These are phyloP conservation scores for Arthrobotrys conoides DNA, from an alignment of 2,329 filamentous ascomycete genomes.

Conservation along the genomic window DNA sequence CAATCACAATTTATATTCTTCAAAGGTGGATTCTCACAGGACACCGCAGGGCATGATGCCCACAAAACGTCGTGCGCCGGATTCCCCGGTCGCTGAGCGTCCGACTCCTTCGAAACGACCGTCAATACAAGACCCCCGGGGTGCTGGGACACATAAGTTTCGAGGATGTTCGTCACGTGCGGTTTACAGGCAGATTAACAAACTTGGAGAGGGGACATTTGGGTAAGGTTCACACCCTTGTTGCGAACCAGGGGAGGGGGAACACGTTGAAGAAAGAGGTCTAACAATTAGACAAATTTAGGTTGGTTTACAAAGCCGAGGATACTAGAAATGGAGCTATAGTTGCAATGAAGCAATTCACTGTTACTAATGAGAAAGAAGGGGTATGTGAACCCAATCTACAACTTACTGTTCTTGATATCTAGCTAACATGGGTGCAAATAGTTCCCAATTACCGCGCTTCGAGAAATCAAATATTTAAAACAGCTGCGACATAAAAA, in stretches of 20 bases:
- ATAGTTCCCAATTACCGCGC: slow-evolving; percentile 94
- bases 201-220: slow-evolving; percentile 95
- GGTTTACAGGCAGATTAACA: slow-evolving; percentile 83
- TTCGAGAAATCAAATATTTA: slow-evolving; percentile 96
- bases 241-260: neutral
- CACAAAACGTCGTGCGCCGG: slow-evolving; percentile 60
- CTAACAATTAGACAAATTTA: slow-evolving; percentile 25
- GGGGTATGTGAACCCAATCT: slow-evolving; percentile 73
- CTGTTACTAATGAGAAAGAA: slow-evolving; percentile 99
- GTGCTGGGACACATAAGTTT: slow-evolving; percentile 74
- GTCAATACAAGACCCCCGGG: slow-evolving; percentile 69
- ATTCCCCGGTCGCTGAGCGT: slow-evolving; percentile 63
- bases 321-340: slow-evolving; percentile 74
- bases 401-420: neutral
- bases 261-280: slow-evolving; percentile 14
- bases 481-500: slow-evolving; percentile 95
- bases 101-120: slow-evolving; percentile 65
- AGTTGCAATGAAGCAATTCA: slow-evolving; percentile 96
- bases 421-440: slow-evolving; percentile 61
- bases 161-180: slow-evolving; percentile 85
- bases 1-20: neutral
- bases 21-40: slow-evolving; percentile 54
- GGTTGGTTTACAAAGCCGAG: slow-evolving; percentile 54
- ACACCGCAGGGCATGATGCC: slow-evolving; percentile 59
- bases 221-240: slow-evolving; percentile 72